Conservation (phyloP, 345 rosid genomes). For the Linum tenue region DNA sequence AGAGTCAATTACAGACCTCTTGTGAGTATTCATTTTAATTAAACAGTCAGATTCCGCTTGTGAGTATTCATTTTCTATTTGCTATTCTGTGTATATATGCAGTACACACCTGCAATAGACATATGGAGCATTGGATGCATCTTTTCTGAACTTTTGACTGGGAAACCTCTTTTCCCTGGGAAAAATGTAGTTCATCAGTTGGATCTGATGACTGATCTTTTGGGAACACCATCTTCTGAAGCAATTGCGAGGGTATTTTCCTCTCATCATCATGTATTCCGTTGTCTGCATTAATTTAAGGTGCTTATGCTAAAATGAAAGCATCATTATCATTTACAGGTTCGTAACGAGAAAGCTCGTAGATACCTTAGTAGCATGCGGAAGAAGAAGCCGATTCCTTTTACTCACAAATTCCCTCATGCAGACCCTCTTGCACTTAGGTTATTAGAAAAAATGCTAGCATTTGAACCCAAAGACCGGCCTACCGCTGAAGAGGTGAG, state of each 20-base stretch:
- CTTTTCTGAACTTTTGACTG: slow-evolving; percentile 1
- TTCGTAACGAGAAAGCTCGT: slow-evolving; percentile 3
- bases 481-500: slow-evolving; percentile 2
- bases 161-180: slow-evolving; percentile 4
- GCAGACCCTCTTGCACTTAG: background rate
- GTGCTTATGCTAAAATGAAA: background rate
- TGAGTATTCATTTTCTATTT: background rate
- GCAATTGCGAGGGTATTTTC: background rate
- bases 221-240: slow-evolving; percentile 1
- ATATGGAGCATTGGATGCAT: slow-evolving; percentile 6
- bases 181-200: slow-evolving; percentile 5
- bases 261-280: background rate
- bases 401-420: slow-evolving; percentile 1
- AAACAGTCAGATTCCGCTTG: background rate
- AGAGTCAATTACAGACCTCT: background rate
- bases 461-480: slow-evolving; percentile 5
- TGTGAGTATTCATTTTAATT: background rate
- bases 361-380: slow-evolving; percentile 3
- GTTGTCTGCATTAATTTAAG: background rate
- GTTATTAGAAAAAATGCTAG: slow-evolving; percentile 2
- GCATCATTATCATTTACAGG: background rate
- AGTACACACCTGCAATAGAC: slow-evolving; percentile 4
- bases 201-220: slow-evolving; percentile 5
- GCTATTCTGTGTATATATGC: background rate
- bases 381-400: slow-evolving; percentile 2